A percentile compares a stretch with the other conserved stretches of the same genome.
Conservation (phyloP, 139 green algal genomes). For the Protoeuglena noctilucae region DNA sequence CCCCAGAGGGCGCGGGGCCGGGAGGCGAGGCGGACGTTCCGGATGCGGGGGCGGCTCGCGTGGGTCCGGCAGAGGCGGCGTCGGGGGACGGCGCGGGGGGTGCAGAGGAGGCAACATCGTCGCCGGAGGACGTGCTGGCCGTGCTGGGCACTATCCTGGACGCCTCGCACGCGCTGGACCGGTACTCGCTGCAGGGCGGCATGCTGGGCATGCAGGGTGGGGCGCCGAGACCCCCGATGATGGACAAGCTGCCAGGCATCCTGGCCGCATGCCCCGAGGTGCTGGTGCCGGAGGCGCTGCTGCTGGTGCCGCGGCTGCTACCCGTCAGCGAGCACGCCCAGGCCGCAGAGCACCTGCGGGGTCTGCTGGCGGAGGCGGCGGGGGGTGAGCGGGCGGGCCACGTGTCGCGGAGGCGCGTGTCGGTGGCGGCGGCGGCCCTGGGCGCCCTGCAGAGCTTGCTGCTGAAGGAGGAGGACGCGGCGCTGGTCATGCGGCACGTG, state of each 20-base stretch:
- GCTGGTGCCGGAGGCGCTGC: constrained; percentile 25
- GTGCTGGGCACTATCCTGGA: background rate
- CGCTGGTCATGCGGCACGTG: no score
- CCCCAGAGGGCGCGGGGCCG: background rate
- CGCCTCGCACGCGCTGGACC: background rate
- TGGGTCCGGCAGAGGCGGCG: background rate
- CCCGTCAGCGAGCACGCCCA: constrained; percentile 12
- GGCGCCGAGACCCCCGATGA: constrained; percentile 13
- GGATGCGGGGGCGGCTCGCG: background rate
- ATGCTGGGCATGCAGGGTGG: background rate
- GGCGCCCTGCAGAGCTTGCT: no score
- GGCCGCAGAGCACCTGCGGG: no score
- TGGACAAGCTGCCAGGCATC: constrained; percentile 12
- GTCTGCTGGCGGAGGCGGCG: no score
- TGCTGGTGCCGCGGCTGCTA: constrained; percentile 27
- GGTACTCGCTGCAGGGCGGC: background rate
- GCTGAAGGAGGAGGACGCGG: no score
- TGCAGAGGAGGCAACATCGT: background rate
- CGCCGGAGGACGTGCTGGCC: background rate
- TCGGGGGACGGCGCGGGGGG: background rate
- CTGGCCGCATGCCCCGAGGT: constrained; percentile 18
- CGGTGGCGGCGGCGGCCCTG: no score
- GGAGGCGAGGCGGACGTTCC: background rate
- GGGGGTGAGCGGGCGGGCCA: no score
- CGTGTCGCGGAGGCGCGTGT: no score